These are phyloP conservation scores for Leccinum ponderosum DNA, from an alignment of 1,284 basidiomycete species.

Conservation along the genomic window DNA sequence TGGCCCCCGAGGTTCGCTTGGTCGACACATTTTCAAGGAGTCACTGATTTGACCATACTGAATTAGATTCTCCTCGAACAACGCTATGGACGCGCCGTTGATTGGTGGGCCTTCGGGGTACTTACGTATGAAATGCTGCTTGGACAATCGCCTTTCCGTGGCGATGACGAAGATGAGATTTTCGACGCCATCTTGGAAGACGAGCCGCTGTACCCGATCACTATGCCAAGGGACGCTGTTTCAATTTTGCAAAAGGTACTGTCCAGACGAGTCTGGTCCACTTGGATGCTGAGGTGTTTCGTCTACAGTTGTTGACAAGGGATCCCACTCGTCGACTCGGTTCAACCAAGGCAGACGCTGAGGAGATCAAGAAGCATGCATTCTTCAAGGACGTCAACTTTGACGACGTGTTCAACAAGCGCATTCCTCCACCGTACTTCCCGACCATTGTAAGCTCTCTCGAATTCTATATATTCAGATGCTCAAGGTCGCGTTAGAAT, in stretches of 20 bases:
- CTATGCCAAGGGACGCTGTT: conserved; percentile 99
- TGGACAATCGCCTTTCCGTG: conserved; percentile 98
- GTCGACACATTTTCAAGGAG: not conserved
- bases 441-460: conserved; percentile 80
- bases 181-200: conserved; percentile 99
- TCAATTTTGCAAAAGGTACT: conserved; percentile 90
- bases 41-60: conserved; percentile 2
- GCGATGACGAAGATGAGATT: conserved; percentile 99
- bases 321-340: conserved; percentile 95
- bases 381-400: conserved; percentile 99
- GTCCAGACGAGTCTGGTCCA: not conserved
- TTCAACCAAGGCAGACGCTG: conserved; percentile 90
- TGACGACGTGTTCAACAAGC: conserved; percentile 95
- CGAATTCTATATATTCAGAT: not conserved
- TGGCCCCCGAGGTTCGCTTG: conserved; percentile 90
- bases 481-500: conserved; percentile 46
- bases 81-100: conserved; percentile 96
- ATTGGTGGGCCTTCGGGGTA: conserved; percentile 99
- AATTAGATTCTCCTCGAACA: conserved; percentile 95
- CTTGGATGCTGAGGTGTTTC: conserved; percentile 13
- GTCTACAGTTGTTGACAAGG: conserved; percentile 81
- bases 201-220: conserved; percentile 98
- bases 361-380: conserved; percentile 96
- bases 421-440: conserved; percentile 96
- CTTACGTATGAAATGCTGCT: conserved; percentile 99